Evolutionary conservation across 2,329 filamentous ascomycete genomes (phyloP), one percentile per base, ranked within the genome.

Genomic region (Colletotrichum eremochloae): DNA sequence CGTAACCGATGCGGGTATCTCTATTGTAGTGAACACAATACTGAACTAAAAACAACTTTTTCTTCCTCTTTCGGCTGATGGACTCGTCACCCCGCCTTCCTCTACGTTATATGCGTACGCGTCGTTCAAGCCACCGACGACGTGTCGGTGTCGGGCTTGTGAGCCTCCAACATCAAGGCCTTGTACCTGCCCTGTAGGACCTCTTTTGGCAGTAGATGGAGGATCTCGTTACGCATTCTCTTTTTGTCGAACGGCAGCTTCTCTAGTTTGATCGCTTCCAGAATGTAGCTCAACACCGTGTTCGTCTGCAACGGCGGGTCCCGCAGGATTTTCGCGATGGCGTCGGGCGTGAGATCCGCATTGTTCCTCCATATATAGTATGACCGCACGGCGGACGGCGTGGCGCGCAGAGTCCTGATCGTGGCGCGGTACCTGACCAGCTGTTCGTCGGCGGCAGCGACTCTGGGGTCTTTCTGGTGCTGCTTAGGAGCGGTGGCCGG

Each of bases 301-400:
- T 76, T 79, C 0, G 80, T 82, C 73, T 87, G 83, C 3, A 94
- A 78, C 2, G 92, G 90, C 18, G 90, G 90, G 12, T 89, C 82
- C 2, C 91, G 85, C n/a, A 92, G 80, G 1, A 92, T 74, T 3
- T 77, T 80, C 2, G 90, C 90, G 20, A 93, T 82, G 1, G 83
- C 80, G 0, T 80, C 76, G 0, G 90, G 83, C 0, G 78, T 75
- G 24, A 93, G 81, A 15, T 84, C 81, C 9, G 85, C 79, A 68
- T 90, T 85, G 5, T 81, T 74, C 67, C 90, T 83, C 92, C 92
- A 94, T 29, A 94, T 80, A 74, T 86, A 88, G 76, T 93, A 94
- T 1, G 90, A 85, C 18, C 89, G 86, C 1, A 93, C 79, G 2
- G 81, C 77, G 1, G 84, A 75, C 3, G 77, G 79, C 29, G 72